A percentile compares a stretch with the other conserved stretches of the same genome.
phyloP scores from a whole-genome alignment of 1,284 basidiomycete genomes.

The Cryptococcus sp. region DNA sequence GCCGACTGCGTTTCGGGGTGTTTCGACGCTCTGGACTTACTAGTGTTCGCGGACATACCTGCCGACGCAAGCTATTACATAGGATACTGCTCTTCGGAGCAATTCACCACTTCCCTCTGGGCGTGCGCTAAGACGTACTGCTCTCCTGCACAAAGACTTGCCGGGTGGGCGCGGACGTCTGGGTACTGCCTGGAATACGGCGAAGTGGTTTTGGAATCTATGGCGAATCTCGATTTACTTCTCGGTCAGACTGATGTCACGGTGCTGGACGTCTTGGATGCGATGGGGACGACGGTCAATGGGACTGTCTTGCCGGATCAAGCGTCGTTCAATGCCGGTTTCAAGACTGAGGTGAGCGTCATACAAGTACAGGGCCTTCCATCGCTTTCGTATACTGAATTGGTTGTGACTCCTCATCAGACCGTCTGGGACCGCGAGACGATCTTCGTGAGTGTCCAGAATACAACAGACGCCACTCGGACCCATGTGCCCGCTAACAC shows the following conservation, averaged over 20 bases:
- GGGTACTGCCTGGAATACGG: neutral
- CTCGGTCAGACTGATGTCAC: conserved; percentile 2
- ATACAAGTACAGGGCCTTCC: neutral
- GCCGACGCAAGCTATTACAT: neutral
- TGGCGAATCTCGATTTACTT: neutral
- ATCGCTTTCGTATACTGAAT: neutral
- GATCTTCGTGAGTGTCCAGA: conserved; percentile 15
- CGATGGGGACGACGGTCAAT: conserved; percentile 9
- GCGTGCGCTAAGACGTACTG: neutral
- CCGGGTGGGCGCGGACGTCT: neutral
- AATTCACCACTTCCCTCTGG: neutral
- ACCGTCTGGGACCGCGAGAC: conserved; percentile 13
- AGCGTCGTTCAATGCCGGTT: conserved; percentile 10
- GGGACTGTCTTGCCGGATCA: conserved; percentile 13
- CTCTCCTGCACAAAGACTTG: neutral
- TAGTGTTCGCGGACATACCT: neutral
- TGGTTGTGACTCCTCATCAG: conserved; percentile 6
- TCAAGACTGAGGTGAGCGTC: conserved; percentile 17
- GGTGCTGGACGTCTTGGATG: conserved; percentile 2
- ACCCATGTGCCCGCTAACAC: neutral
- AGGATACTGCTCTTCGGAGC: neutral
- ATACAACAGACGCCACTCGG: neutral
- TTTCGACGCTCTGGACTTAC: neutral
- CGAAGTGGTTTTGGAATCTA: neutral
- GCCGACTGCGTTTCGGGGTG: neutral